These are phyloP conservation scores for Dactylonectria macrodidyma DNA, from an alignment of 2,329 filamentous ascomycete species.

Conservation along the genomic window DNA sequence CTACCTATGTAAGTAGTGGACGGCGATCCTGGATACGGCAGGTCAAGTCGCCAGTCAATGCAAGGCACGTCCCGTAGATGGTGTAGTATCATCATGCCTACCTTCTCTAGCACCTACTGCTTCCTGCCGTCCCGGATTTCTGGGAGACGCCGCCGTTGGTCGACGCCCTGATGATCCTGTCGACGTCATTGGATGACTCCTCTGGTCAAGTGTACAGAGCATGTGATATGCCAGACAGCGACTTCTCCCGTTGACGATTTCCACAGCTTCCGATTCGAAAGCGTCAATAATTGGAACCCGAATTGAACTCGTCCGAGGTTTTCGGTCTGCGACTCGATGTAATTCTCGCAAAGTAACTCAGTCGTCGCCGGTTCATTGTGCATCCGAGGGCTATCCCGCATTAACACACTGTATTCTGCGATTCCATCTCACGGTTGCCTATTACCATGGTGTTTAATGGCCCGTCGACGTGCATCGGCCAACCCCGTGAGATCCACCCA, in stretches of 20 bases:
- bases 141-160: constrained; percentile 1
- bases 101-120: not conserved
- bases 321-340: not conserved
- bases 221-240: constrained; percentile 12
- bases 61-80: too few relatives aligned
- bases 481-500: constrained; percentile 39
- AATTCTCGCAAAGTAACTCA: not conserved
- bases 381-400: too few relatives aligned
- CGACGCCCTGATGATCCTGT: constrained; percentile 4
- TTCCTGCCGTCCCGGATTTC: not conserved
- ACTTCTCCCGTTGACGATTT: constrained; percentile 11
- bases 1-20: too few relatives aligned
- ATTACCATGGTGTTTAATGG: constrained; percentile 11
- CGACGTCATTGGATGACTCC: constrained; percentile 26
- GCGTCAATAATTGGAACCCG: not conserved
- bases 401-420: not conserved
- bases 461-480: constrained; percentile 44
- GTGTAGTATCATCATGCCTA: too few relatives aligned
- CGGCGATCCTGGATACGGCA: not conserved
- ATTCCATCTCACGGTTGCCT: constrained; percentile 19
- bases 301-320: not conserved
- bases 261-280: constrained; percentile 24
- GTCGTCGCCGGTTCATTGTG: too few relatives aligned
- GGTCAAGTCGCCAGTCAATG: not conserved
- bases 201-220: constrained; percentile 19